Evolutionary conservation across 768 basidiomycete species (phyloP).

Genomic region (Mycena haematopus): DNA sequence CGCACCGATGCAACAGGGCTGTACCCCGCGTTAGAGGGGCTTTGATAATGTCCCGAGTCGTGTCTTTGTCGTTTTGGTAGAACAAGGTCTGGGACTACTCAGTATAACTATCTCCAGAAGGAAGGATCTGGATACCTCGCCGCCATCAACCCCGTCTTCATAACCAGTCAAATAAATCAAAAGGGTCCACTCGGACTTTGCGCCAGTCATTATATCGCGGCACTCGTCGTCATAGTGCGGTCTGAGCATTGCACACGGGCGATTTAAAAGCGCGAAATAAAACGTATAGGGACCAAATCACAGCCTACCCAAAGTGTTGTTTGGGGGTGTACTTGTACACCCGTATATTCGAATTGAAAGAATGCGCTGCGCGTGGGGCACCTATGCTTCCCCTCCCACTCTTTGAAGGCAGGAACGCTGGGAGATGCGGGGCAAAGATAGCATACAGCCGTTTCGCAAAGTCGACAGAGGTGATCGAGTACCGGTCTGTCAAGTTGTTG

Average conservation of each 20-base stretch:
- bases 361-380: conserved; percentile 51
- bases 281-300: not conserved
- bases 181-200: conserved; percentile 79
- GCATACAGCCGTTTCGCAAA: conserved; percentile 63
- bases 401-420: conserved; percentile 54
- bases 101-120: conserved; percentile 1
- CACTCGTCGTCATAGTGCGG: conserved; percentile 81
- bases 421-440: conserved; percentile 62
- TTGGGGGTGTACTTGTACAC: conserved; percentile 70
- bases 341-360: conserved; percentile 77
- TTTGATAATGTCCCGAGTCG: conserved; percentile 53
- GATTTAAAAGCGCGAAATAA: not conserved
- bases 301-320: conserved; percentile 71
- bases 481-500: conserved; percentile 52
- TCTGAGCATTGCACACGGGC: conserved; percentile 33
- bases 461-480: conserved; percentile 60
- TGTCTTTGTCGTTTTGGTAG: conserved; percentile 62
- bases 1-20: conserved; percentile 69
- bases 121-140: conserved; percentile 52
- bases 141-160: conserved; percentile 77
- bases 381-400: conserved; percentile 19
- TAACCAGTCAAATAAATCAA: conserved; percentile 74
- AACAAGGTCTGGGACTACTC: conserved; percentile 63
- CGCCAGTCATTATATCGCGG: conserved; percentile 60
- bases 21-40: conserved; percentile 65